phyloP scores from a whole-genome alignment of 768 basidiomycete genomes.

The Serendipita vermifera region DNA sequence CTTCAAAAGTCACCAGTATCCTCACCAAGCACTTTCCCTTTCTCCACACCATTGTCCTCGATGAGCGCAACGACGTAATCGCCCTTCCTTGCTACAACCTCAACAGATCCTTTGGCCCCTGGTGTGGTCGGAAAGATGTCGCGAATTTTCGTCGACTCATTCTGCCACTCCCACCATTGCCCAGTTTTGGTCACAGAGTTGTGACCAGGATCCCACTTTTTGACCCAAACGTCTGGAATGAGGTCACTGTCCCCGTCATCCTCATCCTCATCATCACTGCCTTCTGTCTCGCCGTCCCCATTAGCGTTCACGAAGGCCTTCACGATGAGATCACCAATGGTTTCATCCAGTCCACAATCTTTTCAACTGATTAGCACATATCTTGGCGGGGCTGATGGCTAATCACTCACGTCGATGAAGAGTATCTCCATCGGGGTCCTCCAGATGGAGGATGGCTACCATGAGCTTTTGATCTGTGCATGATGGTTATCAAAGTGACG shows the following conservation, averaged over 20 bases:
- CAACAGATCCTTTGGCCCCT: neutral
- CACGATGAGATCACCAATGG: too few species aligned
- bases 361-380: neutral
- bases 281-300: too few species aligned
- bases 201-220: neutral
- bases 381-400: neutral
- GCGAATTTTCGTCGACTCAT: neutral
- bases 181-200: conserved; percentile 8
- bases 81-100: neutral
- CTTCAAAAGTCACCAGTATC: neutral
- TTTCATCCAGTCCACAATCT: neutral
- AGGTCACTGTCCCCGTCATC: too few species aligned
- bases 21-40: neutral
- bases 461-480: too few species aligned
- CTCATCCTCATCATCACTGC: neutral
- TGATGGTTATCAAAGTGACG: too few species aligned
- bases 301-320: too few species aligned
- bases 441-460: neutral
- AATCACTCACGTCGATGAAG: neutral
- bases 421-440: neutral
- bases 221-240: conserved; percentile 4
- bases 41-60: neutral
- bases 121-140: neutral
- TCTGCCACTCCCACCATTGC: neutral
- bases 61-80: neutral